phyloP scores from a whole-genome alignment of 2,329 filamentous ascomycete species.

The Botrytis tulipae region DNA sequence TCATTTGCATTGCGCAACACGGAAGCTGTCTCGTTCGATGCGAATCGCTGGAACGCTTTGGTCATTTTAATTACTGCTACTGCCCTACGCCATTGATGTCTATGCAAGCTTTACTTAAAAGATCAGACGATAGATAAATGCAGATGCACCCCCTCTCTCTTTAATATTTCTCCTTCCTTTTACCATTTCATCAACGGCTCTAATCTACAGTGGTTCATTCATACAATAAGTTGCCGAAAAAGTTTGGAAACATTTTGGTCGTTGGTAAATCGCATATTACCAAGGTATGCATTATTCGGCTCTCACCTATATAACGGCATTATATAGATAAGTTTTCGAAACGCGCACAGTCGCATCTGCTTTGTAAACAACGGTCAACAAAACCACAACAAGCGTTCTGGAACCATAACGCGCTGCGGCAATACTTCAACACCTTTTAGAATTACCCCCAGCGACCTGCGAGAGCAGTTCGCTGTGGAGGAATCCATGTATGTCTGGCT shows the following conservation, averaged over 20 bases:
- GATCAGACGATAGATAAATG: slow-evolving; percentile 40
- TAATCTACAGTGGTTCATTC: slow-evolving; percentile 21
- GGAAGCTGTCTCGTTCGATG: slow-evolving; percentile 49
- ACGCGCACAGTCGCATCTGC: slow-evolving; percentile 33
- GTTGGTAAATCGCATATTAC: slow-evolving; percentile 29
- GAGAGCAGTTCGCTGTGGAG: slow-evolving; percentile 75
- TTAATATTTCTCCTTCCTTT: slow-evolving; percentile 28
- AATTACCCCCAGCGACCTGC: slow-evolving; percentile 64
- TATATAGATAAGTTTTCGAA: slow-evolving; percentile 36
- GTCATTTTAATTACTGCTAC: slow-evolving; percentile 36
- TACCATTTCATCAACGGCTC: slow-evolving; percentile 32
- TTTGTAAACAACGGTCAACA: slow-evolving; percentile 35
- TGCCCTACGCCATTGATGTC: slow-evolving; percentile 31
- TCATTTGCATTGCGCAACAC: slow-evolving; percentile 37
- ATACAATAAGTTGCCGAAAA: slow-evolving; percentile 24
- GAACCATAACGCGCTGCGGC: slow-evolving; percentile 36
- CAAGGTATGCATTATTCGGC: slow-evolving; percentile 35
- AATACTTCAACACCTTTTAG: slow-evolving; percentile 36
- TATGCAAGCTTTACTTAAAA: slow-evolving; percentile 36
- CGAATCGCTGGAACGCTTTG: slow-evolving; percentile 50
- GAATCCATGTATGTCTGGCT: slow-evolving; percentile 63
- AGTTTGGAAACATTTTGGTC: slow-evolving; percentile 25
- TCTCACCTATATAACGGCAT: slow-evolving; percentile 37
- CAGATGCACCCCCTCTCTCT: slow-evolving; percentile 33
- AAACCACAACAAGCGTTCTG: slow-evolving; percentile 32